Evolutionary conservation across 2,329 filamentous ascomycete genomes (phyloP).

Genomic region (Aspergillus udagawae): DNA sequence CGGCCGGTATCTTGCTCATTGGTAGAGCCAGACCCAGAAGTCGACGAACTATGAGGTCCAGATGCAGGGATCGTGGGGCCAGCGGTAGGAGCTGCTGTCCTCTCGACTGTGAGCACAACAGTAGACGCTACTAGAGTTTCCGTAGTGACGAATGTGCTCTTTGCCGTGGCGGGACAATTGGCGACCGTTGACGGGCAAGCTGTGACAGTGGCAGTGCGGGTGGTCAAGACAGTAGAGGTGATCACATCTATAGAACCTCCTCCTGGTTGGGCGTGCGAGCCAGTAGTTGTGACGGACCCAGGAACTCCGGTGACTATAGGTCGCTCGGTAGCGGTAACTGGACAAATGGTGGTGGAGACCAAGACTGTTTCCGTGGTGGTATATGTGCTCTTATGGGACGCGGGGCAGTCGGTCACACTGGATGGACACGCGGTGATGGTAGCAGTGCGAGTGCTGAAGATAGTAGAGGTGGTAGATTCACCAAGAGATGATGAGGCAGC

Average conservation of each 20-base stretch:
- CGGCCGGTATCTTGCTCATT: too few relatives aligned
- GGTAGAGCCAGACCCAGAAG: too few relatives aligned
- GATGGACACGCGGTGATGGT: conserved; percentile 25
- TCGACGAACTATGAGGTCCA: too few relatives aligned
- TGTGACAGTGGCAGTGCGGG: conserved; percentile 22
- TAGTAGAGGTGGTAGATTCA: conserved; percentile 19
- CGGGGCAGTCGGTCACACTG: conserved; percentile 24
- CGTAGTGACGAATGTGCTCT: conserved; percentile 17
- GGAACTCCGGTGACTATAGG: too few relatives aligned
- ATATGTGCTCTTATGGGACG: conserved; percentile 10
- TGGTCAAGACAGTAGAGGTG: conserved; percentile 21
- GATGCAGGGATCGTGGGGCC: too few relatives aligned
- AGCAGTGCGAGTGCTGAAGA: conserved; percentile 17
- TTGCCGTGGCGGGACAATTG: conserved; percentile 20
- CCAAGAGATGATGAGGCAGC: neutral
- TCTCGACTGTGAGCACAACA: conserved; percentile 16
- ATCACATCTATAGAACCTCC: neutral
- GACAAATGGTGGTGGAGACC: conserved; percentile 22
- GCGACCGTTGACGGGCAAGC: conserved; percentile 23
- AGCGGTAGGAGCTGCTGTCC: too few relatives aligned
- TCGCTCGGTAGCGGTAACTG: conserved; percentile 5
- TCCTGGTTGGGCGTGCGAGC: too few relatives aligned
- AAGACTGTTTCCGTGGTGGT: conserved; percentile 20
- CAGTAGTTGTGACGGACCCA: too few relatives aligned
- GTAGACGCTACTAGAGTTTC: conserved; percentile 21